phyloP scores from a whole-genome alignment of 345 rosid genomes.

The Sisymbrium altissimum region DNA sequence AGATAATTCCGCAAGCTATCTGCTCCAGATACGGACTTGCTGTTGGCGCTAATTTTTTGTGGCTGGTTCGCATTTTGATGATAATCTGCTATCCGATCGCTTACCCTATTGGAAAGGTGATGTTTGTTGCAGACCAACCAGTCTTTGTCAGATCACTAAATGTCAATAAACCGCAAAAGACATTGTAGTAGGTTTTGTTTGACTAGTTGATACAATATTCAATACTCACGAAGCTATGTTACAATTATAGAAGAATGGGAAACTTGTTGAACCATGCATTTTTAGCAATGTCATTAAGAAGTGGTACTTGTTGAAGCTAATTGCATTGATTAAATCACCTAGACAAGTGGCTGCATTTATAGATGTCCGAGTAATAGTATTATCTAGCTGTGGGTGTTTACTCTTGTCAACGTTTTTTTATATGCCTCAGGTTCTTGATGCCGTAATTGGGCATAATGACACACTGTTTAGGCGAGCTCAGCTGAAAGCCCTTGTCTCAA shows the following conservation, averaged over 20 bases:
- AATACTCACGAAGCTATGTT: not conserved
- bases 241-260: not conserved
- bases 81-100: conserved; percentile 69
- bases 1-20: conserved; percentile 83
- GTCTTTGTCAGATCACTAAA: not conserved
- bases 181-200: not conserved
- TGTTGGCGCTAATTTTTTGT: conserved; percentile 68
- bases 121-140: not conserved
- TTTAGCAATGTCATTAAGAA: not conserved
- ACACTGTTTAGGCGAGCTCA: conserved; percentile 79
- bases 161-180: not conserved
- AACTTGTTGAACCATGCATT: not conserved
- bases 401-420: conserved; percentile 2
- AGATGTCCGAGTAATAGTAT: not conserved
- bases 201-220: not conserved
- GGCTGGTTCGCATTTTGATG: conserved; percentile 76
- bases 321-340: conserved; percentile 6
- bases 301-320: not conserved
- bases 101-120: conserved; percentile 79
- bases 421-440: conserved; percentile 59
- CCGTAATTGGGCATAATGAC: conserved; percentile 62
- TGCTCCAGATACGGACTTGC: conserved; percentile 80
- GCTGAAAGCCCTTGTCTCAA: conserved; percentile 79
- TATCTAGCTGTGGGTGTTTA: conserved; percentile 8
- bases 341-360: conserved; percentile 18